Evolutionary conservation across 1,284 basidiomycete genomes (phyloP), one percentile per base, ranked within the genome.

Genomic region (Vanrija sp.): DNA sequence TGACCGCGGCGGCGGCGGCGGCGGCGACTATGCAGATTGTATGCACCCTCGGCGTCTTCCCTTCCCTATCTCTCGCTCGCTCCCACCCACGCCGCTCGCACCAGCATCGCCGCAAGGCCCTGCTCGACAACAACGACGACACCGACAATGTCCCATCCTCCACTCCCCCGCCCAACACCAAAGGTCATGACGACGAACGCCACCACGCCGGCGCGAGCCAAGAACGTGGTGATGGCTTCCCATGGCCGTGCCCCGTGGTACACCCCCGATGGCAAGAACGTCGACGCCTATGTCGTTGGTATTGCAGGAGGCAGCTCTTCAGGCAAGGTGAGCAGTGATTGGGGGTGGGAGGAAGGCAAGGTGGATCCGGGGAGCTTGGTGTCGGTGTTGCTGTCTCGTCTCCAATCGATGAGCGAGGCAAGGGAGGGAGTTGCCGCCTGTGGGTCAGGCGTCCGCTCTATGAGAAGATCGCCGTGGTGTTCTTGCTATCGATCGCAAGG

Each of bases 261-360:
- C 81, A 88, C 64, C 81, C 87, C 67, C 81, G 88, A 76, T 84
- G 93, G 93, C 83, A 78, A 72, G 71, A 68, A 65, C 36, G 59
- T 72, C 3, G 68, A 71, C 39, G 90, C 90, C 9, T 98, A 96
- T 71, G 90, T 97, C 24, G 87, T 98, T 53, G 94, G 88, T 9
- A 88, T 98, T 63, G 92, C 90, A 62, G 94, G 93, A 51, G 94
- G 94, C 1, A 90, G 87, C 61, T 91, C 92, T 0, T 92, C 89
- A 62, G 95, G 94, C 51, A 96, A 97, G 84, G 92, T 90, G 54
- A 63, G 78, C 52, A 4, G n/a, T 6, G 16, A 9, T 25, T 2
- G 31, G 12, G 12, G 31, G 31, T 12, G 31, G 31, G 6, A 4
- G 4, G 31, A 12, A n/a, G n/a, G 31, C 12, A 31, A 12, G 31